phyloP scores from a whole-genome alignment of 164 flowering plant species.

The Kalanchoe fedtschenkoi region DNA sequence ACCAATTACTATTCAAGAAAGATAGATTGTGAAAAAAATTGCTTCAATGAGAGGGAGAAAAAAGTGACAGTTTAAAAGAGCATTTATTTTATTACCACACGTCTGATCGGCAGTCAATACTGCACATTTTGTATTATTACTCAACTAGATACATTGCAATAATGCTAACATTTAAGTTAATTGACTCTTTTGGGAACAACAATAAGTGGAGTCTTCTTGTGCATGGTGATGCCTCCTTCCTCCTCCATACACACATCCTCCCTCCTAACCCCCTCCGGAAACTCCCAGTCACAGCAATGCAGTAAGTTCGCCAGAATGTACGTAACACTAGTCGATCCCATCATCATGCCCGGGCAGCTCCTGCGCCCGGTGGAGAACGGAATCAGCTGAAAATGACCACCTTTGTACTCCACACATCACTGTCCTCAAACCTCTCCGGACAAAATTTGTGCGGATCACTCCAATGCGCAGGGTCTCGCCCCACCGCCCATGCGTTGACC shows the following conservation, averaged over 20 bases:
- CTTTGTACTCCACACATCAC: constrained; percentile 9
- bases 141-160: no score
- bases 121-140: no score
- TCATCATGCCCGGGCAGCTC: constrained; percentile 18
- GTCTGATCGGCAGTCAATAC: no score
- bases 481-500: constrained; percentile 23
- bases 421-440: constrained; percentile 12
- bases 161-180: no score
- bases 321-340: constrained; percentile 11
- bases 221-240: constrained; percentile 11
- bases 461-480: constrained; percentile 24
- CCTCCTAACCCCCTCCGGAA: constrained; percentile 11
- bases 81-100: no score
- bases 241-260: constrained; percentile 13
- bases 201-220: constrained; percentile 8
- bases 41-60: no score
- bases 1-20: no score
- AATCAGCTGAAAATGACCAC: constrained; percentile 11
- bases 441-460: constrained; percentile 3
- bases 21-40: no score
- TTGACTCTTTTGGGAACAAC: background rate
- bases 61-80: no score
- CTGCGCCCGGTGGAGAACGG: constrained; percentile 18
- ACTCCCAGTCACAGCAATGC: constrained; percentile 16
- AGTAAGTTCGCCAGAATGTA: constrained; percentile 20